Conservation (phyloP, 371 early-diverging fungal species). For the Vairimorpha necatrix region DNA sequence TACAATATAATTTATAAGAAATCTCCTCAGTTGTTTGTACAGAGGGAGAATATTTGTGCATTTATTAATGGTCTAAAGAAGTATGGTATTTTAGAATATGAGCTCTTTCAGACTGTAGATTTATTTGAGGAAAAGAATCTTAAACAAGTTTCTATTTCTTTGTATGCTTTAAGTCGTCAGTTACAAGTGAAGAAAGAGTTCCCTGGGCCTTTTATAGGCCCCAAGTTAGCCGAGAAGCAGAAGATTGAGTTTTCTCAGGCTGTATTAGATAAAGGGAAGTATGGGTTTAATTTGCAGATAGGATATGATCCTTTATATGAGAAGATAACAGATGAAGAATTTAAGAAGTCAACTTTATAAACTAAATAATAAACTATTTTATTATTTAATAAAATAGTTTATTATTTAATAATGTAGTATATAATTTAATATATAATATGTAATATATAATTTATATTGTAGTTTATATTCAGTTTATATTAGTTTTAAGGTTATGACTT, state of each 20-base stretch:
- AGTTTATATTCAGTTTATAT: background rate
- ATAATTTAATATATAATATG: background rate
- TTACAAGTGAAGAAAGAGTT: conserved; percentile 69
- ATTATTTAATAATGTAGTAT: background rate
- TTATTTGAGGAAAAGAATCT: conserved; percentile 77
- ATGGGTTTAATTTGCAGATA: conserved; percentile 50
- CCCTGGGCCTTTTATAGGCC: conserved; percentile 60
- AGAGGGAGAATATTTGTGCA: conserved; percentile 77
- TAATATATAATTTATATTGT: background rate
- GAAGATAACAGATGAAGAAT: background rate
- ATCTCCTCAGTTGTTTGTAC: conserved; percentile 72
- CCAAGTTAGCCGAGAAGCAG: conserved; percentile 50
- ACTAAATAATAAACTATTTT: background rate
- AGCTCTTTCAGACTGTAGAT: conserved; percentile 81
- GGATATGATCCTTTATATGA: conserved; percentile 34
- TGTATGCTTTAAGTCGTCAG: conserved; percentile 75
- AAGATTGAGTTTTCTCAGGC: conserved; percentile 56
- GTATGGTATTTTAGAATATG: conserved; percentile 72
- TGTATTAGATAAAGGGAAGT: conserved; percentile 55
- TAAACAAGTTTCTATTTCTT: conserved; percentile 67
- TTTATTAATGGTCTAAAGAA: conserved; percentile 70
- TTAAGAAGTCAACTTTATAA: background rate
- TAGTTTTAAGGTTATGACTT: background rate
- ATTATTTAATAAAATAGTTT: background rate
- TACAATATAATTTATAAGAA: conserved; percentile 66